Conservation (phyloP, 108 stramenopile species). For the Nitzschia sp. region DNA sequence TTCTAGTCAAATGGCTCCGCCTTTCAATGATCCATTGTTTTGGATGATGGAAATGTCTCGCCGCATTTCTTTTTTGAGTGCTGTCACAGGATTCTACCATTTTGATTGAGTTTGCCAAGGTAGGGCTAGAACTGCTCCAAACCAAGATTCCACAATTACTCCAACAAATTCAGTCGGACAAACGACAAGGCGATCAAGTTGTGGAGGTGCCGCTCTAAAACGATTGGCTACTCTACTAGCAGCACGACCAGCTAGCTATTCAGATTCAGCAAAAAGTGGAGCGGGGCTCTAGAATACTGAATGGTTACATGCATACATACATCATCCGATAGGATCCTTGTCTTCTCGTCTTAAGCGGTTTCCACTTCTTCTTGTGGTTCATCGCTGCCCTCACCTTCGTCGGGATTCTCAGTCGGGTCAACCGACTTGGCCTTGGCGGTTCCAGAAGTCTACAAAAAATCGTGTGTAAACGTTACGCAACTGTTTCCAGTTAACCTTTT, state of each 20-base stretch:
- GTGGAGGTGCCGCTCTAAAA: slow-evolving; percentile 83
- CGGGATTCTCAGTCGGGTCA: background rate
- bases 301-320: too few species aligned
- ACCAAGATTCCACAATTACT: slow-evolving; percentile 14
- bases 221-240: too few species aligned
- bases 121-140: slow-evolving; percentile 38
- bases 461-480: too few species aligned
- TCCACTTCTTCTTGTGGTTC: too few species aligned
- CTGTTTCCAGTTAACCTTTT: too few species aligned
- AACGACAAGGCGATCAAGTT: slow-evolving; percentile 19
- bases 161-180: slow-evolving; percentile 4
- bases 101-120: slow-evolving; percentile 42
- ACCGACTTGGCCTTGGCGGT: background rate
- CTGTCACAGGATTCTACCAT: slow-evolving; percentile 55
- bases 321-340: too few species aligned
- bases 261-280: too few species aligned
- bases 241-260: too few species aligned
- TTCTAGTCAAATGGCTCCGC: slow-evolving; percentile 9
- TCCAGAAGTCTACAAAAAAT: too few species aligned
- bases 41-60: slow-evolving; percentile 64
- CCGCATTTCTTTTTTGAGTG: slow-evolving; percentile 60
- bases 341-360: too few species aligned
- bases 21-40: slow-evolving; percentile 54
- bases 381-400: background rate
- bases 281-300: too few species aligned